Conservation (phyloP, 1,284 basidiomycete species). For the Boletus sp. region DNA sequence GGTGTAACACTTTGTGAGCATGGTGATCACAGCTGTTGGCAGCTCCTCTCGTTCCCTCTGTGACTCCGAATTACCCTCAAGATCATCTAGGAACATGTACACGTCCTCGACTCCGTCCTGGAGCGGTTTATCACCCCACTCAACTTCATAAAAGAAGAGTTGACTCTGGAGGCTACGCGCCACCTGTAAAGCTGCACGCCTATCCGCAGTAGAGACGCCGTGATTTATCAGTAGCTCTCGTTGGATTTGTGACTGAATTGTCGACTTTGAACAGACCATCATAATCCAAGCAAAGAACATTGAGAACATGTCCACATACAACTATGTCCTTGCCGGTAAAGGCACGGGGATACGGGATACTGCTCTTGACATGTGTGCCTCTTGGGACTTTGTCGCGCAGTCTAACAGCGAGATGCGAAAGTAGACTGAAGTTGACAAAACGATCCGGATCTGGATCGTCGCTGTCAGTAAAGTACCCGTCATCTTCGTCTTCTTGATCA, state of each 20-base stretch:
- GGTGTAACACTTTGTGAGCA: constrained; percentile 82
- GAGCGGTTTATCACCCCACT: constrained; percentile 85
- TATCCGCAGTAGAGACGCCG: constrained; percentile 65
- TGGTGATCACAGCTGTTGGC: constrained; percentile 80
- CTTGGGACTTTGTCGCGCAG: constrained; percentile 84
- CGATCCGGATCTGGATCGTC: constrained; percentile 72
- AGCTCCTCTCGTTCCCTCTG: constrained; percentile 70
- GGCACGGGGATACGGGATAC: constrained; percentile 80
- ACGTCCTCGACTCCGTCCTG: constrained; percentile 94
- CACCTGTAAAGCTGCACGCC: constrained; percentile 80
- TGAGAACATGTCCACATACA: constrained; percentile 49
- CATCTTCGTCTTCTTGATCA: constrained; percentile 48
- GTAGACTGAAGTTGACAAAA: constrained; percentile 83
- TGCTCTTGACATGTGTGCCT: constrained; percentile 86
- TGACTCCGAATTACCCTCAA: constrained; percentile 61
- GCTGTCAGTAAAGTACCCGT: constrained; percentile 63
- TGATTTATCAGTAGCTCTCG: constrained; percentile 69
- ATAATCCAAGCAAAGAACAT: neutral
- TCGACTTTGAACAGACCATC: constrained; percentile 50
- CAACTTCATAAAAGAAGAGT: constrained; percentile 96
- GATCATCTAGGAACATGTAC: constrained; percentile 93
- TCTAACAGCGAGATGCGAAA: constrained; percentile 87
- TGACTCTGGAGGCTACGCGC: constrained; percentile 89
- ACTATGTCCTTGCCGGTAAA: constrained; percentile 94
- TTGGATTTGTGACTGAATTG: constrained; percentile 78